Base-by-base conservation (phyloP, 2,329 filamentous ascomycete species). In the Penicillium sclerotigenum region DNA sequence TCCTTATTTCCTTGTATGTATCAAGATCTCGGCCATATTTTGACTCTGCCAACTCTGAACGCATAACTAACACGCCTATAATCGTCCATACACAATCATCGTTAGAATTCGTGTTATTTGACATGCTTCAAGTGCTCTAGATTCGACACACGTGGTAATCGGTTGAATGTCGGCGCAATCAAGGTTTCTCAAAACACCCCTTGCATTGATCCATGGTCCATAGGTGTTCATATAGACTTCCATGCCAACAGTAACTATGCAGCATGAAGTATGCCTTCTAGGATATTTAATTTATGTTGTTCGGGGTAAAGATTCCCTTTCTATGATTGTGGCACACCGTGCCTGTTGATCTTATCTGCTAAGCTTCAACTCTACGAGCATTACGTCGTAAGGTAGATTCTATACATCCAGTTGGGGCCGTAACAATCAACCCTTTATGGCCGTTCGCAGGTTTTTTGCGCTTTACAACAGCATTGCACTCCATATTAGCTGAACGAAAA, bases 161-260 rank as follows among this genome's bases (percentile, higher is more conserved):
- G 22, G 42, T 9, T 7, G 5, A 43, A 26, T 14, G 16, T 48
- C 31, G 37, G 42, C 11, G 20, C 10, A 26, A 9, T 10, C 24
- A 37, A 28, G 14, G n/a, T 24, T 22, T 20, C n/a, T 26, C 20
- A 28, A 20, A 16, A 33, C 24, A 38, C 7, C 52, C 52, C 52
- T 52, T 54, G 38, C 52, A n/a, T 50, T 18, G 2, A 13, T 33
- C 28, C 14, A 45, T 16, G 7, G 42, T 11, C 18, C 1, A 26
- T 14, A 20, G 38, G 11, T 43, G 22, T 36, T 38, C n/a, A 26
- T 22, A 22, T 26, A 16, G 13, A 18, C 33, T n/a, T 36, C 18
- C 52, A 52, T 55, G 26, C 52, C 52, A 45, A 31, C 11, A 11
- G 26, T n/a, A 33, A 11, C 33, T 38, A 54, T 31, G 52, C 9